phyloP scores from a whole-genome alignment of 768 basidiomycete genomes.

The Chalciporus chontae region DNA sequence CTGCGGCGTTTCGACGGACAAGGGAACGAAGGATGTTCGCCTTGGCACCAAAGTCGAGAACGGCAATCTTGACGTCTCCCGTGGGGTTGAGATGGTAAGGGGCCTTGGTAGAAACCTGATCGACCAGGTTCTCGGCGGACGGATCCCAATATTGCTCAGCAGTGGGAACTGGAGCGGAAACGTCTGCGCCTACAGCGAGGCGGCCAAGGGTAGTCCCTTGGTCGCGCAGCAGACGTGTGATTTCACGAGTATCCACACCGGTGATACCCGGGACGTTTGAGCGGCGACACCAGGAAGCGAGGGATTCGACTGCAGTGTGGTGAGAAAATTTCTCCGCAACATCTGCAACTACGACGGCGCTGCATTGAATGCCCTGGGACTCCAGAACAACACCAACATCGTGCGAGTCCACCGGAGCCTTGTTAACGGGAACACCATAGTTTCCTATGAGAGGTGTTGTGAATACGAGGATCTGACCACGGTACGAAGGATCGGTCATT shows the following conservation, averaged over 20 bases:
- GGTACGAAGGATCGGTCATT: slow-evolving; percentile 99
- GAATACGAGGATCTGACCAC: slow-evolving; percentile 97
- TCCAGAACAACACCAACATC: slow-evolving; percentile 90
- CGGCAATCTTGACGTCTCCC: slow-evolving; percentile 89
- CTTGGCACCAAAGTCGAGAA: slow-evolving; percentile 96
- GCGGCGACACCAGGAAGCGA: slow-evolving; percentile 90
- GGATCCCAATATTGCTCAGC: slow-evolving; percentile 91
- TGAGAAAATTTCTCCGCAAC: slow-evolving; percentile 95
- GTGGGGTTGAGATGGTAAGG: slow-evolving; percentile 83
- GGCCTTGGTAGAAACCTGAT: slow-evolving; percentile 82
- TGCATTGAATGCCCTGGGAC: slow-evolving; percentile 84
- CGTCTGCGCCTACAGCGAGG: slow-evolving; percentile 78
- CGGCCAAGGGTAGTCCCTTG: slow-evolving; percentile 96
- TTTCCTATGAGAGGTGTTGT: slow-evolving; percentile 98
- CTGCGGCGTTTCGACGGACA: slow-evolving; percentile 84
- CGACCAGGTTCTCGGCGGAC: slow-evolving; percentile 86
- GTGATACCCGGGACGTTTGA: slow-evolving; percentile 90
- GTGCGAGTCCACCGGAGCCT: slow-evolving; percentile 61
- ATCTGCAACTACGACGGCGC: slow-evolving; percentile 90
- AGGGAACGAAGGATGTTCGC: slow-evolving; percentile 95
- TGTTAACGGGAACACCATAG: slow-evolving; percentile 91
- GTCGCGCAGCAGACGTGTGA: slow-evolving; percentile 89
- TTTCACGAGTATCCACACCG: slow-evolving; percentile 96
- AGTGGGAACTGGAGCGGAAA: slow-evolving; percentile 53
- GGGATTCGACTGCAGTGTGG: slow-evolving; percentile 88